Evolutionary conservation across 2,329 filamentous ascomycete species (phyloP).

Genomic region (Claviceps sorghi): DNA sequence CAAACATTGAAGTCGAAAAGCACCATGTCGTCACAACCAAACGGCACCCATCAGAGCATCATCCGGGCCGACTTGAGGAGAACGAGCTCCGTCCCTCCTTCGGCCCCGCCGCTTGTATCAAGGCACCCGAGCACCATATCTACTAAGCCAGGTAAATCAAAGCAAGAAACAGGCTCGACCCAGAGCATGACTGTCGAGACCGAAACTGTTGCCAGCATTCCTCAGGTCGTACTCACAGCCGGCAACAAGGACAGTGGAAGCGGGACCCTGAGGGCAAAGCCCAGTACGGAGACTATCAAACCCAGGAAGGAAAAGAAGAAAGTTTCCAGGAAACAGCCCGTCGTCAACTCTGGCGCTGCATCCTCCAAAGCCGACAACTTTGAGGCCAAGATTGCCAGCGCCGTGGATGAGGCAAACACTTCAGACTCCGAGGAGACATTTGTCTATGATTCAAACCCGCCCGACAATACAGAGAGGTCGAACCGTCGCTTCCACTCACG

Average conservation of each 20-base stretch:
- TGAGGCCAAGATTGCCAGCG: slow-evolving; percentile 89
- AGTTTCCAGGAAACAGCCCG: slow-evolving; percentile 56
- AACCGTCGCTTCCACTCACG: slow-evolving; percentile 77
- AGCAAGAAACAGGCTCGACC: slow-evolving; percentile 55
- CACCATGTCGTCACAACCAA: slow-evolving; percentile 35
- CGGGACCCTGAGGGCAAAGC: slow-evolving; percentile 69
- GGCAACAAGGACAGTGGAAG: slow-evolving; percentile 49
- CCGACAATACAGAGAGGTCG: slow-evolving; percentile 42
- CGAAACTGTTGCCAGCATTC: slow-evolving; percentile 83
- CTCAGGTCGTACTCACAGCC: slow-evolving; percentile 60
- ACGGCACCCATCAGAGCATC: slow-evolving; percentile 52
- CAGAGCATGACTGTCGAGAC: slow-evolving; percentile 96
- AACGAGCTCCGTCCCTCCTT: slow-evolving; percentile 34
- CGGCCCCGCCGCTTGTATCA: slow-evolving; percentile 40
- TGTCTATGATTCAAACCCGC: slow-evolving; percentile 96
- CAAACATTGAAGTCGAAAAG: slow-evolving; percentile 32
- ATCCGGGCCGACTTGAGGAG: slow-evolving; percentile 28
- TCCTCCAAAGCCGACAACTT: slow-evolving; percentile 97
- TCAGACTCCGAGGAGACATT: slow-evolving; percentile 98
- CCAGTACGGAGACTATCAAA: slow-evolving; percentile 89
- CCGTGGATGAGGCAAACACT: slow-evolving; percentile 88
- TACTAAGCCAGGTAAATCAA: slow-evolving; percentile 53
- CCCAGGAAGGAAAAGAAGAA: slow-evolving; percentile 90
- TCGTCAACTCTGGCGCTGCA: slow-evolving; percentile 54
- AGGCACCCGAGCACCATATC: slow-evolving; percentile 51